Base-by-base conservation (phyloP, 179 eudicot species). In the Spinacia oleracea region DNA sequence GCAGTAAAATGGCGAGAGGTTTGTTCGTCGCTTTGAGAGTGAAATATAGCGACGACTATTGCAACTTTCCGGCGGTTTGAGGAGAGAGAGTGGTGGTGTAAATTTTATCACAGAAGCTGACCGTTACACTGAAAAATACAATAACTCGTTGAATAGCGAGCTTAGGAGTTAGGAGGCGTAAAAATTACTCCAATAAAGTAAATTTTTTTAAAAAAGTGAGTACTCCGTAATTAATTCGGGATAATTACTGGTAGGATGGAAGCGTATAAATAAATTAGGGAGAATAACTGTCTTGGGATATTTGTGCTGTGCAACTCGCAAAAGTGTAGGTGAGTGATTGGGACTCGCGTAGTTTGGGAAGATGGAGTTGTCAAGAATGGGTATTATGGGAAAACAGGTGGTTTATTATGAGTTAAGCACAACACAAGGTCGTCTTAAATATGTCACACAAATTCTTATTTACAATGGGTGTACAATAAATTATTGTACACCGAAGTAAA, bases 51-150 rank as follows among this genome's bases (percentile, higher is more conserved):
- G 25, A 55, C 25, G 21, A 21, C 0, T 2, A 20, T 55, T 55
- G 6, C 23, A 20, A 55, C 6, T 31, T 67, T 40, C 48, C 43
- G 71, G 38, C 43, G 23, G 25, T 34, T 38, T 67, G 9, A 38
- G 50, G 71, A 40, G 70, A 5, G 42, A 27, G 27, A 62, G 66
- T 62, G 38, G 48, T 45, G 14, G 20, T 48, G 18, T 15, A 48
- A 15, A 15, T 11, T 48, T 15, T 7, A 42, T 9, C 12, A 35
- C 5, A 34, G 70, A 67, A 40, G 29, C 48, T 67, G 71, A 67
- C 71, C 71, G 71, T 67, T 67, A 67, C 48, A 66, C 23, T 15
- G 70, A 66, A 38, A 7, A 62, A 62, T n/a, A n/a, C n/a, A n/a
- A n/a, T 12, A 16, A 38, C 25, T 53, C 6, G 59, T 16, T 21